Evolutionary conservation across 2,329 filamentous ascomycete species (phyloP).

Genomic region (Aschersonia sp.): DNA sequence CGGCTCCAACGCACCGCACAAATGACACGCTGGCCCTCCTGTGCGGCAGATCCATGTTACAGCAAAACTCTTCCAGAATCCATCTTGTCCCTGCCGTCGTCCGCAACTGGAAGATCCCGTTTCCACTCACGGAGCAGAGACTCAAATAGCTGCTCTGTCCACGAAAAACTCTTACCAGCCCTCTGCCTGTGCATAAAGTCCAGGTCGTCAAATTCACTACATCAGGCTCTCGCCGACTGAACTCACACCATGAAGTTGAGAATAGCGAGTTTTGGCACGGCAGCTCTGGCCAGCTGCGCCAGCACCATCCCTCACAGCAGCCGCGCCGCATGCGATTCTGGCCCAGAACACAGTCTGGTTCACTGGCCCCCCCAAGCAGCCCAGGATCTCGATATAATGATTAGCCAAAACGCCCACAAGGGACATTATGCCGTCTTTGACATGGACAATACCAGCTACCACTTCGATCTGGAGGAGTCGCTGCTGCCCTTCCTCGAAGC

Average conservation of each 20-base stretch:
- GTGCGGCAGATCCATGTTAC: too few species aligned
- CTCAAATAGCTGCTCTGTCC: too few species aligned
- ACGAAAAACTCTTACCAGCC: too few species aligned
- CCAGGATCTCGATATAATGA: constrained; percentile 20
- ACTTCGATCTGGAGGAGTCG: constrained; percentile 27
- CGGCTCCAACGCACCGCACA: neutral
- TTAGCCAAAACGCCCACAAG: constrained; percentile 20
- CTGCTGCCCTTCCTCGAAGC: constrained; percentile 27
- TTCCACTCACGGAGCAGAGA: too few species aligned
- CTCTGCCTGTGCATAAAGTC: neutral
- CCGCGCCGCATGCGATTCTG: neutral
- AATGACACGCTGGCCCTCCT: neutral
- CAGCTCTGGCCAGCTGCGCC: neutral
- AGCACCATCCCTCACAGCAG: neutral
- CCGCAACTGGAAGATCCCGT: too few species aligned
- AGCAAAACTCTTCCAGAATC: too few species aligned
- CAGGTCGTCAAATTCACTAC: neutral
- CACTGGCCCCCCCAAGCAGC: constrained; percentile 24
- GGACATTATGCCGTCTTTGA: constrained; percentile 25
- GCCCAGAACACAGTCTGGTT: neutral
- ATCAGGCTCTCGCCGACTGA: neutral
- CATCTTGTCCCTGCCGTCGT: too few species aligned
- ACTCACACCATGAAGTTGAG: constrained; percentile 1
- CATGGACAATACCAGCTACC: constrained; percentile 31
- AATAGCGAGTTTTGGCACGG: neutral